Percentiles rank a stretch among this genome's conserved stretches.
Evolutionary conservation across 83 land plant species (phyloP).

Genomic region (Thuja plicata): DNA sequence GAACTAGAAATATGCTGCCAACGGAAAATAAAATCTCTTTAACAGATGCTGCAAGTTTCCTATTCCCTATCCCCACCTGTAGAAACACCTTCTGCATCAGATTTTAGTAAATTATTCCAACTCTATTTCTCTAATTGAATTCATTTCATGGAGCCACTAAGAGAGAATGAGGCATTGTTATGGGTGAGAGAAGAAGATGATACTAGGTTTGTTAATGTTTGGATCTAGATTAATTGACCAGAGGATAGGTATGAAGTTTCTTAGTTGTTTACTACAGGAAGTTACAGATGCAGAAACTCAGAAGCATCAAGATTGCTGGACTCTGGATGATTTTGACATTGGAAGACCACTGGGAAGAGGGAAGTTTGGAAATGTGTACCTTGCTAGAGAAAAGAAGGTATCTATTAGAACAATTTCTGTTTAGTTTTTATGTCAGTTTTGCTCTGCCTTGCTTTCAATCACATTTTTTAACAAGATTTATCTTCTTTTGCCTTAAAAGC

Average conservation of each 20-base stretch:
- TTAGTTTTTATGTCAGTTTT: neutral
- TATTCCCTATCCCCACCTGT: neutral
- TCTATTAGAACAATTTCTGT: neutral
- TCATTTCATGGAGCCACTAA: neutral
- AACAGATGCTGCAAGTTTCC: neutral
- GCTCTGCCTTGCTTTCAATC: neutral
- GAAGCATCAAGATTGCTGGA: constrained; percentile 51
- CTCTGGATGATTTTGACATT: constrained; percentile 80
- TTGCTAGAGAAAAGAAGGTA: constrained; percentile 89
- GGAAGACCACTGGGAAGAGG: constrained; percentile 95
- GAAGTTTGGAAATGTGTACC: constrained; percentile 89
- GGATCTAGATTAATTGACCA: neutral
- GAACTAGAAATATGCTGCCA: neutral
- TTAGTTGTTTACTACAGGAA: neutral
- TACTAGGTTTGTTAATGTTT: neutral
- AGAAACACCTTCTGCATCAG: neutral
- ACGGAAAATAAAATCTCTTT: neutral
- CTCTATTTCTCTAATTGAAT: neutral
- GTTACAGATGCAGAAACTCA: neutral
- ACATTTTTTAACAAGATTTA: neutral
- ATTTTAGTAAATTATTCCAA: neutral
- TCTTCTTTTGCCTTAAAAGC: neutral
- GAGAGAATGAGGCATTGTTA: neutral
- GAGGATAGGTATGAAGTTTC: neutral
- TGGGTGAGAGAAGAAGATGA: neutral